Evolutionary conservation across 164 flowering plant genomes (phyloP).

Genomic region (Sedum album): DNA sequence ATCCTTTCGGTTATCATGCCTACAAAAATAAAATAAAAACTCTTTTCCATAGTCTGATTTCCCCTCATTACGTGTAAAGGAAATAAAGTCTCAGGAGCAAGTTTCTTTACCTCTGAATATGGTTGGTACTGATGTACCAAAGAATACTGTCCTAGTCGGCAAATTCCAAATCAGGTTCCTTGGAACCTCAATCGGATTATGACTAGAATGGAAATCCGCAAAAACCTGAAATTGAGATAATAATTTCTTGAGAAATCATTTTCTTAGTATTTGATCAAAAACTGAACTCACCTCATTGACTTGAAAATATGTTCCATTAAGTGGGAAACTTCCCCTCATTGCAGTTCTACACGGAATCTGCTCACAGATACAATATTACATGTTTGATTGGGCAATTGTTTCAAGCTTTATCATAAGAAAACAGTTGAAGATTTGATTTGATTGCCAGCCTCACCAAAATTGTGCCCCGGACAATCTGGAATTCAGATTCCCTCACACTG

Average conservation of each 20-base stretch:
- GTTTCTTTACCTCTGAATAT: constrained; percentile 27
- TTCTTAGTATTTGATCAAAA: not conserved
- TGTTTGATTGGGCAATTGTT: not conserved
- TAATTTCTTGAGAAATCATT: not conserved
- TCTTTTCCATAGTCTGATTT: not conserved
- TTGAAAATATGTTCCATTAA: constrained; percentile 46
- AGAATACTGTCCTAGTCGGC: constrained; percentile 20
- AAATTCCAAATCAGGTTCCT: constrained; percentile 20
- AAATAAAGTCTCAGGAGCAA: not conserved
- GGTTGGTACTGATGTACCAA: constrained; percentile 25
- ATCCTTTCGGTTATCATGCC: constrained; percentile 29
- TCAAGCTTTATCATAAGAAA: constrained; percentile 15
- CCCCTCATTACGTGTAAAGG: not conserved
- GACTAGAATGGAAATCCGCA: constrained; percentile 38
- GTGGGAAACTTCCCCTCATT: constrained; percentile 30
- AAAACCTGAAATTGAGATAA: constrained; percentile 24
- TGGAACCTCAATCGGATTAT: constrained; percentile 22
- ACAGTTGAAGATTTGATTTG: not conserved
- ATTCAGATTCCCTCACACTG: constrained; percentile 17
- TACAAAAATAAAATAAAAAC: constrained; percentile 11
- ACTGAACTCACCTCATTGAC: constrained; percentile 32
- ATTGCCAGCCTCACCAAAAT: constrained; percentile 24
- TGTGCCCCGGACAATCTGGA: constrained; percentile 34
- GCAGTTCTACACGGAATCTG: constrained; percentile 50
- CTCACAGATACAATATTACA: not conserved